Evolutionary conservation across 805 yeast species (phyloP), one percentile per base, ranked within the genome.

Genomic region (Pichia phayaonensis): DNA sequence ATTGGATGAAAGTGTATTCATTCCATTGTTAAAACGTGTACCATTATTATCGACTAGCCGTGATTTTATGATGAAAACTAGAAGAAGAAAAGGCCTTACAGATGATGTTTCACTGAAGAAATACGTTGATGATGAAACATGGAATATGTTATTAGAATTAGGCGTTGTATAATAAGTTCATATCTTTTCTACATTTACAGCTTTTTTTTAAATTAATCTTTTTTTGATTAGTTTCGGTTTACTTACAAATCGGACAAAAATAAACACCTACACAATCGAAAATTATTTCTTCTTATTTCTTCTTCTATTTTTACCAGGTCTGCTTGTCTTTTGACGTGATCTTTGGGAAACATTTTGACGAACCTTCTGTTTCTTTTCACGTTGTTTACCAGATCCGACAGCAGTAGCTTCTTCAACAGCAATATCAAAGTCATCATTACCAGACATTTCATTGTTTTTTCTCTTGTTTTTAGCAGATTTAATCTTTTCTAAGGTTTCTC

Each of bases 381-480:
- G 72, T 50, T 69, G 69, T 41, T 65, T 61, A 42, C 70, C 72
- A 18, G 61, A 45, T 18, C 52, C 52, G 26, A 44, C 75, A 46
- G 81, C 81, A n/a, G 87, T 77, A 46, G 89, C 90, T 68, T 90
- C 97, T 70, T 90, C 97, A 57, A 92, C 78, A 42, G 96, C 97
- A 60, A 92, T 85, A 64, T 86, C 89, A 68, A 92, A 90, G 59
- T 84, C 90, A 58, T 83, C 89, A 55, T 76, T 74, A 46, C 76
- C 73, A 44, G 76, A 72, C 54, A 87, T 78, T 58, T 86, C 96
- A 56, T 83, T 80, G 55, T 80, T 77, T 61, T 82, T 82, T 72
- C 96, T 82, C 80, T 89, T 90, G 66, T 86, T 83, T 77, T 88
- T 89, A 63, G 94, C 77, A n/a, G 86, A 76, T 70, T 90, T 90